Percentiles rank a stretch among this genome's conserved stretches.
These are phyloP conservation scores for Fusarium anguioides DNA, from an alignment of 2,329 filamentous ascomycete genomes.

Conservation along the genomic window DNA sequence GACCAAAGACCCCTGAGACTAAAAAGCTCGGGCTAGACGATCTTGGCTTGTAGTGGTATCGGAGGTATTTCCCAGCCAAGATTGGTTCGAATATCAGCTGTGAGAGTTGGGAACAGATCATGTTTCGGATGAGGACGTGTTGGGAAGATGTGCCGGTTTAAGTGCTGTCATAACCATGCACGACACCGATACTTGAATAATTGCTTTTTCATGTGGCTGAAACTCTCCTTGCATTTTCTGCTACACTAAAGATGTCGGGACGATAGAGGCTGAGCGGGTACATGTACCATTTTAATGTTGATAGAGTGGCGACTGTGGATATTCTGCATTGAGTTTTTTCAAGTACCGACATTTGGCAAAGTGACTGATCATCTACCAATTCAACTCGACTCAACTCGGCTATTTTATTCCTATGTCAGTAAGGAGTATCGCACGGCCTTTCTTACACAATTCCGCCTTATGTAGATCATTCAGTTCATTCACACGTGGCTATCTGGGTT, in stretches of 20 bases:
- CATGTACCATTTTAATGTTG: too few relatives aligned
- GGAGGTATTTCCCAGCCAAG: conserved; percentile 8
- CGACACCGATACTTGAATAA: too few relatives aligned
- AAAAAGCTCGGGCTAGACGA: not conserved
- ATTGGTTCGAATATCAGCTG: not conserved
- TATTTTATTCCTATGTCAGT: too few relatives aligned
- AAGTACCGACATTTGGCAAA: not conserved
- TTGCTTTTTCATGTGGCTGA: not conserved
- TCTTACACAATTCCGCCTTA: not conserved
- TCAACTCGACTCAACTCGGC: too few relatives aligned
- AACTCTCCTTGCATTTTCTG: not conserved
- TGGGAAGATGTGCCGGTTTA: not conserved
- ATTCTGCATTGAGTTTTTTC: not conserved
- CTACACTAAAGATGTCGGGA: too few relatives aligned
- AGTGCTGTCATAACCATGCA: not conserved
- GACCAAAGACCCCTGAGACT: conserved; percentile 1
- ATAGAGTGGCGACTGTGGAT: not conserved
- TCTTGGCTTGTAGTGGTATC: not conserved
- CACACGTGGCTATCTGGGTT: conserved; percentile 4
- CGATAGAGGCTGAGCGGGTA: too few relatives aligned
- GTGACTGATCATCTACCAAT: too few relatives aligned
- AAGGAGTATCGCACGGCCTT: not conserved
- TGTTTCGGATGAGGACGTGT: conserved; percentile 1
- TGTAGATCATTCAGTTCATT: not conserved
- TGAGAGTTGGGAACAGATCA: not conserved